Evolutionary conservation across 441 rosid species (phyloP).

Genomic region (Erodium texanum): DNA sequence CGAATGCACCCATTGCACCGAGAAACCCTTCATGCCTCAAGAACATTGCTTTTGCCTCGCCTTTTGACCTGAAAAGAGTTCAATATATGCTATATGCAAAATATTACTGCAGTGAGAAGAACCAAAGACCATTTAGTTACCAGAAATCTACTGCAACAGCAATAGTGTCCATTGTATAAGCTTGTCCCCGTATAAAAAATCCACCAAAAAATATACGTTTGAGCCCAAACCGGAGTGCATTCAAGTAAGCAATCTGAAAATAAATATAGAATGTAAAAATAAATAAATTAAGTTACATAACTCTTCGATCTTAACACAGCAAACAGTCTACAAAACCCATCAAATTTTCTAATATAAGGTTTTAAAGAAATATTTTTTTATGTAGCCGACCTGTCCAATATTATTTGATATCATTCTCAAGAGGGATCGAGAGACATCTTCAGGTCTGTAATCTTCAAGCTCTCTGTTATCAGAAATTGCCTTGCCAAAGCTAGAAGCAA

Average conservation of each 20-base stretch:
- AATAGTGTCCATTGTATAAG: constrained; percentile 93
- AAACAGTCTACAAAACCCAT: no score
- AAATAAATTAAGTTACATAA: not conserved
- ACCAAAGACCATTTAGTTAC: constrained; percentile 24
- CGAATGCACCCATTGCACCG: constrained; percentile 1
- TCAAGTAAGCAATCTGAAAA: constrained; percentile 23
- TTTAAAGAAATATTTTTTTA: not conserved
- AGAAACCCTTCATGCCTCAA: constrained; percentile 2
- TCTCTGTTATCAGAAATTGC: constrained; percentile 84
- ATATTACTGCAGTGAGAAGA: not conserved
- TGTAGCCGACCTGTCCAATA: constrained; percentile 72
- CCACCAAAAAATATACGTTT: constrained; percentile 46
- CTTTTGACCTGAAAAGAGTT: not conserved
- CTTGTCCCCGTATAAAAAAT: constrained; percentile 88
- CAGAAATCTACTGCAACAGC: constrained; percentile 92
- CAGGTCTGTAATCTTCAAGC: constrained; percentile 83
- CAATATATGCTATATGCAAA: no score
- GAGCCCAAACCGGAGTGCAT: constrained; percentile 26
- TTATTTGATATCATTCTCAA: constrained; percentile 96
- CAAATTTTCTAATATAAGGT: not conserved
- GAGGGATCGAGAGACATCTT: constrained; percentile 92
- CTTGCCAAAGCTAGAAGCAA: constrained; percentile 97
- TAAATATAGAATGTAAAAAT: no score
- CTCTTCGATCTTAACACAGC: no score
- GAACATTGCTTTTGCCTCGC: constrained; percentile 3